phyloP scores from a whole-genome alignment of 495 filamentous ascomycete genomes.

The Aspergillus bertholletiae region DNA sequence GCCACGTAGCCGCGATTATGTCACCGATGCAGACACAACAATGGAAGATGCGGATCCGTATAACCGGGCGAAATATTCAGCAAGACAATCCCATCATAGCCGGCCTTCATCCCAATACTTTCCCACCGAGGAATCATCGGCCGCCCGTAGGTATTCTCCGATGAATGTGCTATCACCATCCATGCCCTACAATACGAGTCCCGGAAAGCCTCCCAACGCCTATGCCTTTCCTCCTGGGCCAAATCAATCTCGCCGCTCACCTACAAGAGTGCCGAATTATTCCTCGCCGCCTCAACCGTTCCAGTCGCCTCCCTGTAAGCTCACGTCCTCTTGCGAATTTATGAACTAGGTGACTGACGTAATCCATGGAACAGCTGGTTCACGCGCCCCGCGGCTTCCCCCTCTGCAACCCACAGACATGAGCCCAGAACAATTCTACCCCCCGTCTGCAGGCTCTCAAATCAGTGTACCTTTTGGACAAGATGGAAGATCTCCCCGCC shows the following conservation, averaged over 20 bases:
- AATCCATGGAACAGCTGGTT: slow-evolving; percentile 26
- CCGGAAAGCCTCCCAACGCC: slow-evolving; percentile 51
- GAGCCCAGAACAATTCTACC: slow-evolving; percentile 63
- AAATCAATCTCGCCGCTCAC: slow-evolving; percentile 53
- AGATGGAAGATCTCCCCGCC: slow-evolving; percentile 72
- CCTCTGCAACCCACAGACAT: slow-evolving; percentile 65
- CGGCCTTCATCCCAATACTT: slow-evolving; percentile 62
- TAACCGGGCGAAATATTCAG: slow-evolving; percentile 71
- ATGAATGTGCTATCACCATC: slow-evolving; percentile 77
- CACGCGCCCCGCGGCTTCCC: slow-evolving; percentile 52
- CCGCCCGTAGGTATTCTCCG: slow-evolving; percentile 89
- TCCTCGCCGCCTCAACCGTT: slow-evolving; percentile 61
- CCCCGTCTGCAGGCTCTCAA: slow-evolving; percentile 62
- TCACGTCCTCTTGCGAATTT: slow-evolving; percentile 9
- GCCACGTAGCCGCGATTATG: slow-evolving; percentile 64
- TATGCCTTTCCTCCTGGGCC: slow-evolving; percentile 42
- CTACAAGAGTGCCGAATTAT: slow-evolving; percentile 53
- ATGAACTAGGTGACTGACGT: slow-evolving; percentile 1
- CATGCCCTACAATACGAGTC: slow-evolving; percentile 52
- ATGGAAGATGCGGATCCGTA: slow-evolving; percentile 94
- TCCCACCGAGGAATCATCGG: slow-evolving; percentile 70
- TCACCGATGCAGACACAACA: slow-evolving; percentile 72
- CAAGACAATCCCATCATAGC: slow-evolving; percentile 65
- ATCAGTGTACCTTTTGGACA: slow-evolving; percentile 68
- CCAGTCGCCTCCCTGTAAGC: slow-evolving; percentile 59